Conservation (phyloP, 176 grass and related monocot genomes). For the Neostapfia colusana region DNA sequence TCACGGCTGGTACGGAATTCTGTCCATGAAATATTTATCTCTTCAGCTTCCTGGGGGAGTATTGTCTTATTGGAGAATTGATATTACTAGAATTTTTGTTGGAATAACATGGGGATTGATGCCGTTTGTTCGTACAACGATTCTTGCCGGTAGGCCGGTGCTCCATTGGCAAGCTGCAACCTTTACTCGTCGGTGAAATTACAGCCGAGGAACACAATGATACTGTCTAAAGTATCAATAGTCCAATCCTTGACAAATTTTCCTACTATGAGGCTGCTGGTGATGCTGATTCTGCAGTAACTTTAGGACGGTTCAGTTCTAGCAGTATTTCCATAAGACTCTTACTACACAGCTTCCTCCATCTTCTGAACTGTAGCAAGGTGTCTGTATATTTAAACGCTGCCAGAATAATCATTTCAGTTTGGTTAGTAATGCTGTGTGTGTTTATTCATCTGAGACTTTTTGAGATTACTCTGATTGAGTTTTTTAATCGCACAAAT, state of each 20-base stretch:
- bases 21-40: background rate
- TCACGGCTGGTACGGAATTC: constrained; percentile 34
- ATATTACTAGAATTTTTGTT: background rate
- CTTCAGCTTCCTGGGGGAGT: background rate
- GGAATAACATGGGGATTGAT: background rate
- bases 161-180: background rate
- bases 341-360: background rate
- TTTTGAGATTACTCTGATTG: background rate
- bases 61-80: background rate
- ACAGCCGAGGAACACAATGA: background rate
- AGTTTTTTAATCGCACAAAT: background rate
- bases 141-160: background rate
- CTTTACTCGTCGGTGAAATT: background rate
- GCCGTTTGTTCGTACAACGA: background rate
- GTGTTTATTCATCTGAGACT: background rate
- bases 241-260: background rate
- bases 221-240: background rate
- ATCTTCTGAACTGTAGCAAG: background rate
- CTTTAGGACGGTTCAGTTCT: background rate
- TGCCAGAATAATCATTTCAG: background rate
- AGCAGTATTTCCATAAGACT: background rate
- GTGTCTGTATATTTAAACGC: background rate
- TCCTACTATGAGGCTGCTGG: background rate
- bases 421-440: background rate
- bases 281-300: background rate